Evolutionary conservation across 495 filamentous ascomycete species (phyloP).

Genomic region (Lasiosphaeriaceae sp.): DNA sequence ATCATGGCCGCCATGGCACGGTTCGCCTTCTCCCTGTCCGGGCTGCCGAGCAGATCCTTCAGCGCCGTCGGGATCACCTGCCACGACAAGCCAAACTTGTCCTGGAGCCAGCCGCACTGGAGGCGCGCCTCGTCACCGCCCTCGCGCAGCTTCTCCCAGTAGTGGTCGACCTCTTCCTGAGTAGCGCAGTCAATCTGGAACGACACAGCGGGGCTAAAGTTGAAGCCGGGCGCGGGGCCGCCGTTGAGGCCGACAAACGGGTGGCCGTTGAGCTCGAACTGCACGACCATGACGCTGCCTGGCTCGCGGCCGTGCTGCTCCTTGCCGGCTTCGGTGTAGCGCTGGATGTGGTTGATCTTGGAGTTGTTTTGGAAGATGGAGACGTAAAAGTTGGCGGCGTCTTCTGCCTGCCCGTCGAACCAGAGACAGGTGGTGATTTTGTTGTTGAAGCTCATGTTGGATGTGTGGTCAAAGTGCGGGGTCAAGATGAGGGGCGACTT

Average conservation of each 20-base stretch:
- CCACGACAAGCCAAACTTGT: conserved; percentile 38
- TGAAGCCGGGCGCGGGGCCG: conserved; percentile 31
- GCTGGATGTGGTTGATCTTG: conserved; percentile 16
- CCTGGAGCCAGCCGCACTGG: conserved; percentile 36
- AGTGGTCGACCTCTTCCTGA: conserved; percentile 40
- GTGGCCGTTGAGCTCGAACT: conserved; percentile 31
- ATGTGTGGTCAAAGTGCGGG: too few relatives aligned
- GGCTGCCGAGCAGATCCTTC: conserved; percentile 19
- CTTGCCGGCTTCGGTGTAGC: conserved; percentile 18
- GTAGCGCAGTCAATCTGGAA: conserved; percentile 33
- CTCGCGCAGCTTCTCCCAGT: conserved; percentile 33
- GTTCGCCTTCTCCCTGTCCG: conserved; percentile 15
- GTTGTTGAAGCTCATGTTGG: neutral
- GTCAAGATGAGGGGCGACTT: too few relatives aligned
- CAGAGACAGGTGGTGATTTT: conserved; percentile 33
- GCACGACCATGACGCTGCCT: conserved; percentile 26
- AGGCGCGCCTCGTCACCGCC: conserved; percentile 25
- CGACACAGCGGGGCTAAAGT: conserved; percentile 27
- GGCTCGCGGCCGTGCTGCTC: conserved; percentile 20
- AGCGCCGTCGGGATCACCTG: conserved; percentile 34
- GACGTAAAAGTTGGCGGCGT: conserved; percentile 35
- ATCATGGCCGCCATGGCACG: conserved; percentile 28
- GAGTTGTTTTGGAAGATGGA: conserved; percentile 33
- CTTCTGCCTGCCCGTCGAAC: conserved; percentile 37
- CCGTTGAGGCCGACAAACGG: conserved; percentile 38